Evolutionary conservation across 2,329 filamentous ascomycete species (phyloP).

Genomic region (Aspergillus ustus): DNA sequence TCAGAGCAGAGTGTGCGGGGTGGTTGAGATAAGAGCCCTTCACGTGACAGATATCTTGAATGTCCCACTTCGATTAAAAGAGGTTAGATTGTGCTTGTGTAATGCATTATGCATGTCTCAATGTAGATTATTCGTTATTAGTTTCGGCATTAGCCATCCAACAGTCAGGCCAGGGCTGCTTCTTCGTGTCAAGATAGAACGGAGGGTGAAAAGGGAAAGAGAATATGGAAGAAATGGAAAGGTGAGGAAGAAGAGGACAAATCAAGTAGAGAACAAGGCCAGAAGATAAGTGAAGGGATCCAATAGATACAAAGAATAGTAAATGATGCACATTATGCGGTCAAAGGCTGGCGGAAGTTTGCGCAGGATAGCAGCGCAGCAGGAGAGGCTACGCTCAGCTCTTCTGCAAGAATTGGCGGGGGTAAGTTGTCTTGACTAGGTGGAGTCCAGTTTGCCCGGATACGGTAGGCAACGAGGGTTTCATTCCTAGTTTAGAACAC

Average conservation of each 20-base stretch:
- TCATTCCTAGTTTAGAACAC: conserved; percentile 33
- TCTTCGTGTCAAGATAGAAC: not conserved
- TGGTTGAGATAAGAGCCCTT: conserved; percentile 1
- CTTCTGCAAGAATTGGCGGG: not conserved
- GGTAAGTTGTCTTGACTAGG: not conserved
- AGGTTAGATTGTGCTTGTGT: not conserved
- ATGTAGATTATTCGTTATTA: conserved; percentile 11
- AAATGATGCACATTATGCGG: not conserved
- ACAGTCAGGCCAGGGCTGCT: not conserved
- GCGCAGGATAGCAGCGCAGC: not conserved
- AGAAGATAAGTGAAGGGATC: not conserved
- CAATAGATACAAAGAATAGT: conserved; percentile 19
- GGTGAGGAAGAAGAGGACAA: conserved; percentile 3
- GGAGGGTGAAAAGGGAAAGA: not conserved
- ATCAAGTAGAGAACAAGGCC: conserved; percentile 12
- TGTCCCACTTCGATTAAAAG: not conserved
- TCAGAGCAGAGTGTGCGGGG: not conserved
- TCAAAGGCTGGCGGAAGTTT: not conserved
- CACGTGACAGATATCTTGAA: conserved; percentile 4
- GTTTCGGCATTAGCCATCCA: conserved; percentile 1
- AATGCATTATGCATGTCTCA: conserved; percentile 5
- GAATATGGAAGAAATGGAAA: not conserved
- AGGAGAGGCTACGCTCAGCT: not conserved
- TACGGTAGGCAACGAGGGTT: not conserved
- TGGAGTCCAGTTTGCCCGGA: not conserved